These are phyloP conservation scores for Termitomyces titanicus DNA, from an alignment of 768 basidiomycete genomes.

Conservation along the genomic window DNA sequence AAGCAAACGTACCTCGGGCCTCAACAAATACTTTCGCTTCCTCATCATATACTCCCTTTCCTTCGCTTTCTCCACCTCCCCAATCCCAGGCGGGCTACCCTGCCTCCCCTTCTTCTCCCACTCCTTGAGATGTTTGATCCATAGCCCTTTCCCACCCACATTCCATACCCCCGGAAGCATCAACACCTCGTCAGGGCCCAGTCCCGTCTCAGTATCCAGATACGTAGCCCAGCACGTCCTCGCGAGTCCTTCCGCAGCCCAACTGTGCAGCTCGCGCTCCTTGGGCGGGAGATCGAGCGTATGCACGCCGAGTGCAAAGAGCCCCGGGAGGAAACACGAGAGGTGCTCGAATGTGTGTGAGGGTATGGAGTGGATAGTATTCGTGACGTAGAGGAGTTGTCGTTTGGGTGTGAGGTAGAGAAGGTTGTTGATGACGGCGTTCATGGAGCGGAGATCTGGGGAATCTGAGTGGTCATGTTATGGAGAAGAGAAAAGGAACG, in stretches of 20 bases:
- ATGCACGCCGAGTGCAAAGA: slow-evolving; percentile 56
- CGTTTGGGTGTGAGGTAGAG: slow-evolving; percentile 52
- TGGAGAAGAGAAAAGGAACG: slow-evolving; percentile 29
- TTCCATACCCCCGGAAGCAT: slow-evolving; percentile 23
- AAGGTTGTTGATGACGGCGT: slow-evolving; percentile 48
- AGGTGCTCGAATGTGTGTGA: slow-evolving; percentile 55
- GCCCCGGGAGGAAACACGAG: slow-evolving; percentile 61
- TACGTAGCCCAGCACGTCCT: slow-evolving; percentile 63
- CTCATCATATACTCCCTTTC: slow-evolving; percentile 36
- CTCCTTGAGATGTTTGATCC: slow-evolving; percentile 34
- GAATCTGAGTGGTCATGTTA: slow-evolving; percentile 21
- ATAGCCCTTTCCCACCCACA: slow-evolving; percentile 23
- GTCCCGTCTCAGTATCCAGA: slow-evolving; percentile 57
- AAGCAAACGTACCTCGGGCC: slow-evolving; percentile 43
- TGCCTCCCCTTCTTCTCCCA: slow-evolving; percentile 41
- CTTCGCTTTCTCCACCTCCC: slow-evolving; percentile 18
- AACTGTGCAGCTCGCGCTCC: slow-evolving; percentile 44
- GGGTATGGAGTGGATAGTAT: slow-evolving; percentile 30
- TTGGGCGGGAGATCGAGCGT: slow-evolving; percentile 31
- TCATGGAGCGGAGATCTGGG: slow-evolving; percentile 43
- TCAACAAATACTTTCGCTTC: slow-evolving; percentile 34
- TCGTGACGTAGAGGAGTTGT: slow-evolving; percentile 55
- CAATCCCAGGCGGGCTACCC: slow-evolving; percentile 31
- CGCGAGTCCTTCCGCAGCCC: slow-evolving; percentile 61
- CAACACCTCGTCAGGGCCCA: slow-evolving; percentile 55